Evolutionary conservation across 176 grass and related monocot species (phyloP).

Genomic region (Eragrostis curvula): DNA sequence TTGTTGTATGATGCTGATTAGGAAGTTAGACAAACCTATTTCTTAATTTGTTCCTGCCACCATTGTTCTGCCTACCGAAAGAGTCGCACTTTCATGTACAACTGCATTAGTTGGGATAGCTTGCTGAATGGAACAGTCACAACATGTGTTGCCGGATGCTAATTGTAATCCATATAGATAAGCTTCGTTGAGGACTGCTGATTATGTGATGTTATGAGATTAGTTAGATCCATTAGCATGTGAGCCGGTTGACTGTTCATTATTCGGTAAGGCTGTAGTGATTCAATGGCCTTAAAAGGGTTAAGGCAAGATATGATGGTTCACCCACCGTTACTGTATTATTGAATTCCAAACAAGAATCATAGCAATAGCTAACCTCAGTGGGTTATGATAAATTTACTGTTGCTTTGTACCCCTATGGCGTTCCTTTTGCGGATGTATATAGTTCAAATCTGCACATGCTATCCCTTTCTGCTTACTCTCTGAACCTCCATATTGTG

Average conservation of each 20-base stretch:
- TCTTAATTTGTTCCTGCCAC: not conserved
- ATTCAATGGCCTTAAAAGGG: not conserved
- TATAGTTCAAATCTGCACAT: not conserved
- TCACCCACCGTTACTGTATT: not conserved
- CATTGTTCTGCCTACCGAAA: not conserved
- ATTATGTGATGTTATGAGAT: slow-evolving; percentile 2
- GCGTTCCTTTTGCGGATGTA: not conserved
- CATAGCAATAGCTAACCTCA: not conserved
- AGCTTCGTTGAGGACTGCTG: slow-evolving; percentile 20
- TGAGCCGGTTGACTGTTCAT: not conserved
- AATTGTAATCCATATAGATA: slow-evolving; percentile 1
- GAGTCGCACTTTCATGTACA: not conserved
- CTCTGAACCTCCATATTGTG: not conserved
- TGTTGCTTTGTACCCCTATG: not conserved
- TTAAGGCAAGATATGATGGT: slow-evolving; percentile 8
- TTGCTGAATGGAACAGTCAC: not conserved
- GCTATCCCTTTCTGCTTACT: slow-evolving; percentile 9
- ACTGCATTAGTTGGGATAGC: not conserved
- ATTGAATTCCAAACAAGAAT: not conserved
- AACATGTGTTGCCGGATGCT: not conserved
- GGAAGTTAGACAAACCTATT: not conserved
- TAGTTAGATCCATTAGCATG: slow-evolving; percentile 7
- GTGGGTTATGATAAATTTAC: slow-evolving; percentile 17
- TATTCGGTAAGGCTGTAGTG: slow-evolving; percentile 8
- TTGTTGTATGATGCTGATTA: not conserved